Evolutionary conservation across 2,329 filamentous ascomycete genomes (phyloP).

Genomic region (Ophiostoma piceae): DNA sequence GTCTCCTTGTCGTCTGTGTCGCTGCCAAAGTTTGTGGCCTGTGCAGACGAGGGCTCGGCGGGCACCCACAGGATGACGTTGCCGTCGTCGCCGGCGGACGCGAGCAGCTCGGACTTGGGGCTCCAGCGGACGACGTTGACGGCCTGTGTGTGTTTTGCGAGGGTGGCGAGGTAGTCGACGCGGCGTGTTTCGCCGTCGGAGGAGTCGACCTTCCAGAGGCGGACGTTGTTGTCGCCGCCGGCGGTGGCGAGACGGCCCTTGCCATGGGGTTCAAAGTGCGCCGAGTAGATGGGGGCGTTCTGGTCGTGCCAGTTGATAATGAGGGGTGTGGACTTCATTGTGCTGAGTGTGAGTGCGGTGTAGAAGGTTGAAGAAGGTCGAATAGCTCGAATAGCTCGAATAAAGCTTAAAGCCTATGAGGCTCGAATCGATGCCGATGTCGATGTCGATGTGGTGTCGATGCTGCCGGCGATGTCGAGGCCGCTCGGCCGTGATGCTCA

Average conservation of each 20-base stretch:
- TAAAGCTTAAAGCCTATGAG: not conserved
- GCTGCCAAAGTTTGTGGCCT: conserved; percentile 63
- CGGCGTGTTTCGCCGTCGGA: conserved; percentile 76
- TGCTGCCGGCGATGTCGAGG: not conserved
- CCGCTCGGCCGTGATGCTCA: not conserved
- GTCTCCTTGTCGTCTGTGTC: conserved; percentile 93
- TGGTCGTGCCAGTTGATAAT: conserved; percentile 99
- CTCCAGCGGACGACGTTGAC: conserved; percentile 98
- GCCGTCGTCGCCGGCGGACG: conserved; percentile 93
- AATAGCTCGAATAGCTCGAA: not conserved
- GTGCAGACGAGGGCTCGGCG: conserved; percentile 51
- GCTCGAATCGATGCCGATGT: not conserved
- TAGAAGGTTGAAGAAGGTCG: not conserved
- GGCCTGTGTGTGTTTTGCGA: conserved; percentile 90
- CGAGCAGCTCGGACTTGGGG: conserved; percentile 87
- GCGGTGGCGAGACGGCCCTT: conserved; percentile 90
- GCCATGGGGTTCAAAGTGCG: conserved; percentile 88
- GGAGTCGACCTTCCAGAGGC: conserved; percentile 86
- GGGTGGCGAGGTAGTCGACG: conserved; percentile 85
- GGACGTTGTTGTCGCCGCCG: conserved; percentile 93
- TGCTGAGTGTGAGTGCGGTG: conserved; percentile 28
- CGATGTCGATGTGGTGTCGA: not conserved
- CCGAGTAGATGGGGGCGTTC: conserved; percentile 93
- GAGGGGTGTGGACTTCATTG: conserved; percentile 92
- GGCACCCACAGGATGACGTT: conserved; percentile 97